These are phyloP conservation scores for Boletellus deceptivus DNA, from an alignment of 1,284 basidiomycete genomes.

Conservation along the genomic window DNA sequence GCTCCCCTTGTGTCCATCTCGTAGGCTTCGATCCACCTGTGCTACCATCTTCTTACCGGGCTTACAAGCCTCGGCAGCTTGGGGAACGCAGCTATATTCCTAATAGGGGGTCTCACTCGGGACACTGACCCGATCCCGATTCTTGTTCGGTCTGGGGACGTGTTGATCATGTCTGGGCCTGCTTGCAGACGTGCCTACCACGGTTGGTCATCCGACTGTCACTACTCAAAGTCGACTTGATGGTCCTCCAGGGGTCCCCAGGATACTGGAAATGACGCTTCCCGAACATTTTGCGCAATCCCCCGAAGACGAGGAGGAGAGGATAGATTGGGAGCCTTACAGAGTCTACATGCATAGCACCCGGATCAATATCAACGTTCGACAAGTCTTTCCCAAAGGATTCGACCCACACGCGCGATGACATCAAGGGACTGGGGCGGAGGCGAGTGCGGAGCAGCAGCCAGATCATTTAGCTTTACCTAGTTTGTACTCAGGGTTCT, in stretches of 20 bases:
- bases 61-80: conserved; percentile 48
- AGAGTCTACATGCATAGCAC: conserved; percentile 61
- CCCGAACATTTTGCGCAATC: conserved; percentile 56
- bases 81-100: conserved; percentile 83
- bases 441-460: background rate
- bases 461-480: background rate
- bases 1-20: conserved; percentile 90
- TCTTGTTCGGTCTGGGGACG: conserved; percentile 83
- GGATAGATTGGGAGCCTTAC: conserved; percentile 56
- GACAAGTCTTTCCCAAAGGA: conserved; percentile 80
- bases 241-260: conserved; percentile 66
- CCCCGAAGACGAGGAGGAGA: conserved; percentile 13
- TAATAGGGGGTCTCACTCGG: conserved; percentile 81
- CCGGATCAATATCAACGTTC: conserved; percentile 86
- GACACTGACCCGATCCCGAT: conserved; percentile 76
- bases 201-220: conserved; percentile 43
- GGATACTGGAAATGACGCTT: conserved; percentile 77
- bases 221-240: background rate
- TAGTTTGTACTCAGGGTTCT: conserved; percentile 4
- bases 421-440: background rate
- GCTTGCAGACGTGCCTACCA: conserved; percentile 82
- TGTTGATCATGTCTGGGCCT: conserved; percentile 90
- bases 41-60: background rate
- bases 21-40: conserved; percentile 43
- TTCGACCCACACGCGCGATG: conserved; percentile 45